A percentile compares a stretch with the other conserved stretches of the same genome.
Conservation (phyloP, 2,329 filamentous ascomycete genomes). For the Akanthomyces lecanii region DNA sequence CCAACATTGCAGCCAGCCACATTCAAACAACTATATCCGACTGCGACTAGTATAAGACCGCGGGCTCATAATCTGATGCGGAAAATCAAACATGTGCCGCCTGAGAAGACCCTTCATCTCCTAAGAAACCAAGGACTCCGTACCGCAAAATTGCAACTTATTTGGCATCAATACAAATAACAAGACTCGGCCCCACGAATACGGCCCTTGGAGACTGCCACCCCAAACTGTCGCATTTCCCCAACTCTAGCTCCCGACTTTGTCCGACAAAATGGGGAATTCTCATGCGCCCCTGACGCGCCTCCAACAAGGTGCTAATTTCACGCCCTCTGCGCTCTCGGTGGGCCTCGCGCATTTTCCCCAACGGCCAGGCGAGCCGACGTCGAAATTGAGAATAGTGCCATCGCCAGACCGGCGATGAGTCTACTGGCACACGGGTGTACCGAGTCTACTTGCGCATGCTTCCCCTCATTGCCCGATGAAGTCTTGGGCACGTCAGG, state of each 20-base stretch:
- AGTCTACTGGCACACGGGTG: background rate
- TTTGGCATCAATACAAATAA: constrained; percentile 12
- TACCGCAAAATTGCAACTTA: constrained; percentile 12
- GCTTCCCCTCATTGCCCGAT: background rate
- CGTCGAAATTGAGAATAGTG: background rate
- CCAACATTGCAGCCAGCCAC: background rate
- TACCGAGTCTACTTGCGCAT: no score
- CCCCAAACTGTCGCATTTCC: constrained; percentile 8
- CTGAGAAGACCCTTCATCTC: background rate
- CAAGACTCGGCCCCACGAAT: constrained; percentile 1
- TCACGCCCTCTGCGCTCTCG: background rate
- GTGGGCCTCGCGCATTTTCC: background rate
- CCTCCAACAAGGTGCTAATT: constrained; percentile 6
- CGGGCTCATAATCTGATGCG: background rate
- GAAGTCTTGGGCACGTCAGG: background rate
- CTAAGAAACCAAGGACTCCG: background rate
- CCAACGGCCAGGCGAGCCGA: constrained; percentile 4
- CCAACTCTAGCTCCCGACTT: constrained; percentile 17
- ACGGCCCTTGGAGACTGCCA: constrained; percentile 3
- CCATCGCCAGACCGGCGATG: background rate
- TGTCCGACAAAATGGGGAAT: constrained; percentile 16
- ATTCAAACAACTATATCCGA: background rate
- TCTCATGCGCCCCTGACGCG: constrained; percentile 10
- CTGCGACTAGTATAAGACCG: background rate
- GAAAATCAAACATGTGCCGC: constrained; percentile 12